phyloP scores from a whole-genome alignment of 2,329 filamentous ascomycete genomes.

The Talaromyces rugulosus region DNA sequence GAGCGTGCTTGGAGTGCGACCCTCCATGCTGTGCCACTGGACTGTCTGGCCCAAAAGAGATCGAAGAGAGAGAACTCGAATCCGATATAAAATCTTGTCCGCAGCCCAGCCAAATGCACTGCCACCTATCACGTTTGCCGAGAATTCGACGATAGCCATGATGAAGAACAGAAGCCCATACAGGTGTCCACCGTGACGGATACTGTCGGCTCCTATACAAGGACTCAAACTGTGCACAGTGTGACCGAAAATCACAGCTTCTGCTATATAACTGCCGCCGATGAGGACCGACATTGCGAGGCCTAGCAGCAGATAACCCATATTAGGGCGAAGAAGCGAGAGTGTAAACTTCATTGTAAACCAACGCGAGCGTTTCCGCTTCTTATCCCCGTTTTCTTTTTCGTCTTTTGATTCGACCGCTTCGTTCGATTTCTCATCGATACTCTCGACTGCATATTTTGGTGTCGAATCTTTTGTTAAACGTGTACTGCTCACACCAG shows the following conservation, averaged over 20 bases:
- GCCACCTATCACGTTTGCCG: slow-evolving; percentile 56
- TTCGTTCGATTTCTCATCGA: slow-evolving; percentile 15
- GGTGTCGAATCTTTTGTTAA: background rate
- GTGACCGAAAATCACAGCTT: slow-evolving; percentile 53
- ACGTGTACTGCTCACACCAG: background rate
- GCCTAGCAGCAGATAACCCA: slow-evolving; percentile 38
- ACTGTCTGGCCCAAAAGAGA: slow-evolving; percentile 59
- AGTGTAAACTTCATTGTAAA: slow-evolving; percentile 13
- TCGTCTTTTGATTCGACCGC: background rate
- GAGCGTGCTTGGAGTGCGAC: slow-evolving; percentile 54
- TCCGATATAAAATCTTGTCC: slow-evolving; percentile 57
- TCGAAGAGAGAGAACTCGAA: slow-evolving; percentile 57
- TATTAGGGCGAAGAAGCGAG: slow-evolving; percentile 40
- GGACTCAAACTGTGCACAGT: slow-evolving; percentile 49
- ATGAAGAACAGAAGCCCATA: slow-evolving; percentile 54
- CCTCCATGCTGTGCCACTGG: slow-evolving; percentile 62
- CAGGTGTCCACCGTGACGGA: slow-evolving; percentile 45
- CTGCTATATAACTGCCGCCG: slow-evolving; percentile 51
- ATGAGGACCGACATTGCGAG: slow-evolving; percentile 47
- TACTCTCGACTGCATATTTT: background rate
- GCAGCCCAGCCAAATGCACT: slow-evolving; percentile 51
- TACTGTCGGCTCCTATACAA: slow-evolving; percentile 42
- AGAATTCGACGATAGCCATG: slow-evolving; percentile 51
- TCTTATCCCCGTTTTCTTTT: background rate
- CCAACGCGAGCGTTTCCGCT: slow-evolving; percentile 17